These are phyloP conservation scores for Zygosaccharomyces rouxii DNA, from an alignment of 805 yeast species.

Conservation along the genomic window DNA sequence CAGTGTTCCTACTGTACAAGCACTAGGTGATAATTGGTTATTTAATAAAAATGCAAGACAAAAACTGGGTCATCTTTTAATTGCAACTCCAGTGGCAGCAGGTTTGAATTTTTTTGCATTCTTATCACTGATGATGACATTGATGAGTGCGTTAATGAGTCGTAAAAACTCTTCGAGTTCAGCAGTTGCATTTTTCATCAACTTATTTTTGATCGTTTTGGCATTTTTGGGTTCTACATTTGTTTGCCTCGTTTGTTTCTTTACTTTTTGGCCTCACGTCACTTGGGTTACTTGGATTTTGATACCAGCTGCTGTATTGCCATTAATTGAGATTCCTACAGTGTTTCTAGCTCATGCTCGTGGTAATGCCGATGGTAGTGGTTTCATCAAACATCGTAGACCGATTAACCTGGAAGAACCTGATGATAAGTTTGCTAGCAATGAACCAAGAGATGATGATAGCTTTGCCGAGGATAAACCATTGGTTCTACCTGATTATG, in stretches of 20 bases:
- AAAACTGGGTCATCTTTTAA: conserved; percentile 49
- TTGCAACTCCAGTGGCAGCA: conserved; percentile 63
- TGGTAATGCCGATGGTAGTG: background rate
- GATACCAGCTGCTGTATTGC: conserved; percentile 59
- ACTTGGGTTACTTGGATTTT: conserved; percentile 72
- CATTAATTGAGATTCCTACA: conserved; percentile 48
- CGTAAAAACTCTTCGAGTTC: conserved; percentile 15
- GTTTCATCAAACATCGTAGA: conserved; percentile 13
- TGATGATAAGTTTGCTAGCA: conserved; percentile 20
- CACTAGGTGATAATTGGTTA: conserved; percentile 44
- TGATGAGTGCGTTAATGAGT: conserved; percentile 25
- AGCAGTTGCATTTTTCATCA: conserved; percentile 37
- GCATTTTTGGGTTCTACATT: conserved; percentile 53
- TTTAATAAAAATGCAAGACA: conserved; percentile 45
- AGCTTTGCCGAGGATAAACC: conserved; percentile 11
- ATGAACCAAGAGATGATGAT: conserved; percentile 9
- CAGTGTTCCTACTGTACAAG: conserved; percentile 33
- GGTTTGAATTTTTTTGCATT: conserved; percentile 52
- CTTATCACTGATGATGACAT: conserved; percentile 37
- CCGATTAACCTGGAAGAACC: conserved; percentile 13
- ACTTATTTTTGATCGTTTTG: conserved; percentile 44
- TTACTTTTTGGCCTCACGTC: conserved; percentile 61
- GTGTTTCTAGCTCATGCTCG: conserved; percentile 39
- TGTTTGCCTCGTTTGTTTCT: conserved; percentile 49
- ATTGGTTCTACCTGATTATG: conserved; percentile 10